Conservation (phyloP, 768 basidiomycete species). For the Tylopilus plumbeoviolaceoides region DNA sequence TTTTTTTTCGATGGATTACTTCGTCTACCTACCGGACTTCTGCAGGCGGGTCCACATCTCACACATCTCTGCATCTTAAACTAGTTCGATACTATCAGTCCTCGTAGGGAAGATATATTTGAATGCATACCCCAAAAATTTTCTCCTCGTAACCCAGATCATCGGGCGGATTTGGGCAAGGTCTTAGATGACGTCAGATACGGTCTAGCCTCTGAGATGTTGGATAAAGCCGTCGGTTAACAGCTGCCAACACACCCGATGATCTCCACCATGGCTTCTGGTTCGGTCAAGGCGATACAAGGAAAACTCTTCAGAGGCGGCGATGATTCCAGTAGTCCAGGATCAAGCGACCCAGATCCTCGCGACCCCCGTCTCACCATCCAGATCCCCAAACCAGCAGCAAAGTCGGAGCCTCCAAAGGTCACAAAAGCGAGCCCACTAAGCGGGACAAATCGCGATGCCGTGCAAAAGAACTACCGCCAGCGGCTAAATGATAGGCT, state of each 20-base stretch:
- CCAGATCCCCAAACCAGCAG: conserved; percentile 57
- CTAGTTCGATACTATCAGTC: conserved; percentile 11
- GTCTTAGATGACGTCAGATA: conserved; percentile 23
- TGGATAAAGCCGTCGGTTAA: conserved; percentile 5
- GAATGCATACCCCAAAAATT: conserved; percentile 21
- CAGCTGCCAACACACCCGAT: too few relatives aligned
- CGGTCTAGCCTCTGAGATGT: background rate
- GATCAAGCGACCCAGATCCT: conserved; percentile 21
- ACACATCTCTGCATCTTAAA: conserved; percentile 12
- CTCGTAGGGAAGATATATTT: conserved; percentile 12
- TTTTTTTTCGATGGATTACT: conserved; percentile 10
- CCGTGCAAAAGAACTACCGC: conserved; percentile 43
- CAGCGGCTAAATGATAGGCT: conserved; percentile 61
- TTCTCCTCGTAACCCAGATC: background rate
- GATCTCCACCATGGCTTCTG: conserved; percentile 38
- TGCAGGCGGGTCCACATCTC: conserved; percentile 31
- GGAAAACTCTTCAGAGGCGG: conserved; percentile 63
- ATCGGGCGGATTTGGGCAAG: conserved; percentile 11
- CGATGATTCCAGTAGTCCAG: conserved; percentile 20
- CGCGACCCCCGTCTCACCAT: conserved; percentile 51
- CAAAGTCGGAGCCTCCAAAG: conserved; percentile 38
- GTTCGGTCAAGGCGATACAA: conserved; percentile 60
- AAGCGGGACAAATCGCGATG: conserved; percentile 5
- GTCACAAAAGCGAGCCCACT: conserved; percentile 35
- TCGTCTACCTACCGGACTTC: conserved; percentile 21